A percentile compares a stretch with the other conserved stretches of the same genome.
Evolutionary conservation across 2,329 filamentous ascomycete species (phyloP).

Genomic region (Penicillium freii): DNA sequence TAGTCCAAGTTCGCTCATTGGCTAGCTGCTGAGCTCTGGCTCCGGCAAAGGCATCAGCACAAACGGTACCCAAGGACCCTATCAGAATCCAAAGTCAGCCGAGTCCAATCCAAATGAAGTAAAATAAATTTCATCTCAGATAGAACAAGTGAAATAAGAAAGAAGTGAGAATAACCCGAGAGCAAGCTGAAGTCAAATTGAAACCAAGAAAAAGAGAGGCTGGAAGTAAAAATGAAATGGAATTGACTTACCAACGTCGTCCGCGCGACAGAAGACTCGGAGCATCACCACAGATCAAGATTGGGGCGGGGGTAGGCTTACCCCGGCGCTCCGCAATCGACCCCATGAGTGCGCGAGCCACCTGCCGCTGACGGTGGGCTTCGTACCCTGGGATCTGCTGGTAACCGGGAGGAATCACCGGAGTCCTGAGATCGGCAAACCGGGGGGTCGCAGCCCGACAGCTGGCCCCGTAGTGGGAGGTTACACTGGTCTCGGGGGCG

Average conservation of each 20-base stretch:
- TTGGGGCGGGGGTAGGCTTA: not conserved
- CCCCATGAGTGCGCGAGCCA: not conserved
- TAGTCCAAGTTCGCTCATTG: not conserved
- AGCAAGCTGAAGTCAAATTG: too few relatives aligned
- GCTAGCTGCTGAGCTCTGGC: not conserved
- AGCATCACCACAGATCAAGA: not conserved
- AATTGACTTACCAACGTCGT: conserved; percentile 1
- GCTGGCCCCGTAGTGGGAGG: not conserved
- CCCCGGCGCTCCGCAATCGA: conserved; percentile 4
- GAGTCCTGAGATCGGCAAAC: not conserved
- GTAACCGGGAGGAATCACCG: not conserved
- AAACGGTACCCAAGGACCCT: not conserved
- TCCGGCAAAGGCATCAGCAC: not conserved
- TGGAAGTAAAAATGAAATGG: not conserved
- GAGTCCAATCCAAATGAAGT: not conserved
- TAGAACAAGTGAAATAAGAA: not conserved
- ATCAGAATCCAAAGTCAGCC: not conserved
- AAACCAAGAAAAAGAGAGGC: not conserved
- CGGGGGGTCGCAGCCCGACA: not conserved
- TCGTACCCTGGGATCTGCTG: conserved; percentile 4
- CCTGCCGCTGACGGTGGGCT: not conserved
- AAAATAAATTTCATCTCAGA: not conserved
- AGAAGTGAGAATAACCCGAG: not conserved
- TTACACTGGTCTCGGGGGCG: not conserved
- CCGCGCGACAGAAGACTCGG: not conserved